Evolutionary conservation across 768 basidiomycete species (phyloP), one percentile per base, ranked within the genome.

Genomic region (Daedaleopsis nitida): DNA sequence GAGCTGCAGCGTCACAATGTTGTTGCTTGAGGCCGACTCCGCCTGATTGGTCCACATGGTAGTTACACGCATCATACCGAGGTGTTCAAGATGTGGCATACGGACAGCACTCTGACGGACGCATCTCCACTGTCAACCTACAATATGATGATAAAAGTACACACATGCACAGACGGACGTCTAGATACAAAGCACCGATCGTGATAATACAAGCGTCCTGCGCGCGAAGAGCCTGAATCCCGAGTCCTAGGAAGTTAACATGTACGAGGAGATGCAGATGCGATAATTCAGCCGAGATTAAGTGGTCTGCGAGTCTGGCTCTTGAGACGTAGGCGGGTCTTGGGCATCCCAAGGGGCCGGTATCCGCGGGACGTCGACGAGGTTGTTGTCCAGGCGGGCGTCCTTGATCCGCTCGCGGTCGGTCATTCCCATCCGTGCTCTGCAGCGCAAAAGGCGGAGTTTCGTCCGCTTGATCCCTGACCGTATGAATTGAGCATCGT

Each of bases 381-480:
- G 80, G 66, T 92, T 93, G 76, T 88, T 82, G 71, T 93, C 91
- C 3, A 88, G 86, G 19, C 86, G 82, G 1, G 89, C 91, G 68
- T 93, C 91, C 52, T 83, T 85, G 62, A 92, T 71, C 5, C 91
- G 83, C 65, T 92, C 91, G 37, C 78, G 78, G 60, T 86, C 85
- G 51, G 80, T 86, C 91, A 92, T 92, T 42, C 74, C 77, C 90
- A 89, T 92, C 23, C 91, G 83, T 32, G 83, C 84, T 21, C 84
- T 84, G 73, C 91, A 92, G 32, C 91, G 81, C 24, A 91, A 79
- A n/a, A 92, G 86, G 12, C 91, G 87, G 16, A 92, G 82, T 71
- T 92, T 93, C 17, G 91, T 93, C 43, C 89, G 82, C 65, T 88
- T 92, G 74, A 92, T 92, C 91, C 91, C 89, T 91, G 59, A 21